These are phyloP conservation scores for Xenoacremonium recifei DNA, from an alignment of 2,329 filamentous ascomycete genomes.

Conservation along the genomic window DNA sequence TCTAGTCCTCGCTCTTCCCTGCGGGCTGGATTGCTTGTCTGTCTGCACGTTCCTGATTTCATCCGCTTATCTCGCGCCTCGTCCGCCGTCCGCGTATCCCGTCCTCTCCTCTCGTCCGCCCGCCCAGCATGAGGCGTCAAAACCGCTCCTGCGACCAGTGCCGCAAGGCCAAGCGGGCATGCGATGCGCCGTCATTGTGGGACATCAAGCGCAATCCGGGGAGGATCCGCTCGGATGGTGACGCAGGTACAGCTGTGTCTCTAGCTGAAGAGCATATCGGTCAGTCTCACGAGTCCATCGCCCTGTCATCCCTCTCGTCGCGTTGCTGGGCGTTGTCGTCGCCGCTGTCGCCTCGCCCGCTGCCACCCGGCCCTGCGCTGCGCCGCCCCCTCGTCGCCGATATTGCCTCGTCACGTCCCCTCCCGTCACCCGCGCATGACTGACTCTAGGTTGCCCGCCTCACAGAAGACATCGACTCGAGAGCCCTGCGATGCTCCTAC, in stretches of 20 bases:
- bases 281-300: constrained; percentile 13
- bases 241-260: constrained; percentile 18
- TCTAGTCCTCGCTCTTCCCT: neutral
- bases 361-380: neutral
- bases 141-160: constrained; percentile 29
- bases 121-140: constrained; percentile 24
- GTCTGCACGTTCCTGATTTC: too few relatives aligned
- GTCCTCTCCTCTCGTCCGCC: constrained; percentile 7
- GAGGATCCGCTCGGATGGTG: constrained; percentile 19
- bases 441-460: constrained; percentile 21
- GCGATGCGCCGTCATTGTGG: constrained; percentile 28
- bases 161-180: constrained; percentile 28
- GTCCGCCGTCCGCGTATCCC: too few relatives aligned
- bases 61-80: too few relatives aligned
- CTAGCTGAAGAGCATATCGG: constrained; percentile 26
- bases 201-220: constrained; percentile 27
- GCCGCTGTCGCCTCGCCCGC: neutral
- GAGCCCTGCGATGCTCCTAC: constrained; percentile 27
- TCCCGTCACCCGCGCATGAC: constrained; percentile 7
- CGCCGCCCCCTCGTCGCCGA: neutral
- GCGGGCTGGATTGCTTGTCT: too few relatives aligned
- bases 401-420: neutral
- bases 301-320: constrained; percentile 8
- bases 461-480: constrained; percentile 26
- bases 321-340: constrained; percentile 1